Base-by-base conservation (phyloP, 2,329 filamentous ascomycete genomes). In the Cercospora janseana region DNA sequence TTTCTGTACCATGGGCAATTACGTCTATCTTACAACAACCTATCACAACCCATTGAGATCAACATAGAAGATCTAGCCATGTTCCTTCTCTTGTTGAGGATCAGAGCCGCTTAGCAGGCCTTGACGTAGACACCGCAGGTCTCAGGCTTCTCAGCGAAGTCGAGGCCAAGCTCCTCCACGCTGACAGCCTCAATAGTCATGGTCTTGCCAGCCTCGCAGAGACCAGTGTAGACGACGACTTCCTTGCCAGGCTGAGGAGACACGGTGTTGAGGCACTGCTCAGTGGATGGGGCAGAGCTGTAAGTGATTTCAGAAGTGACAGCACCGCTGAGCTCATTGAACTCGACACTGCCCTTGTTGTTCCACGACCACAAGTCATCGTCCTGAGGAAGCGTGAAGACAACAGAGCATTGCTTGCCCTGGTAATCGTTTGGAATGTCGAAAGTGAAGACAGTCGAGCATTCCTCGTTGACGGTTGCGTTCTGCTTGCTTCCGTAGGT, bases 391-490 rank as follows among this genome's bases (percentile, higher is more conserved):
- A 87, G 79, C 34, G 85, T 72, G 77, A 87, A 87, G 51, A 83
- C 70, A 4, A 87, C 72, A 49, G 74, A 78, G 71, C 85, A 88
- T 6, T 70, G 79, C 69, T 80, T 79, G 57, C 78, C 80, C 4
- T 70, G 59, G 59, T 81, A 75, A 3, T 69, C 68, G 4, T 67
- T 55, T 1, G 79, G 79, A 32, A 87, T 79, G 61, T 85, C 81
- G 68, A 87, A 87, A 72, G 85, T 85, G 76, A 85, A 87, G 61
- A 86, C 77, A 8, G 78, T 78, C 8, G 78, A 79, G 44, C 78
- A 67, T 50, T 71, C 73, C 13, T 73, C 67, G 13, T 77, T 79
- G 37, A 85, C 71, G n/a, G 75, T 75, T 45, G 81, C 82, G 55
- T 79, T 77, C 69, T 72, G 78, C 0, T 74, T 75, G 2, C 76